Evolutionary conservation across 2,329 filamentous ascomycete species (phyloP).

Genomic region (Fusarium duplospermum): DNA sequence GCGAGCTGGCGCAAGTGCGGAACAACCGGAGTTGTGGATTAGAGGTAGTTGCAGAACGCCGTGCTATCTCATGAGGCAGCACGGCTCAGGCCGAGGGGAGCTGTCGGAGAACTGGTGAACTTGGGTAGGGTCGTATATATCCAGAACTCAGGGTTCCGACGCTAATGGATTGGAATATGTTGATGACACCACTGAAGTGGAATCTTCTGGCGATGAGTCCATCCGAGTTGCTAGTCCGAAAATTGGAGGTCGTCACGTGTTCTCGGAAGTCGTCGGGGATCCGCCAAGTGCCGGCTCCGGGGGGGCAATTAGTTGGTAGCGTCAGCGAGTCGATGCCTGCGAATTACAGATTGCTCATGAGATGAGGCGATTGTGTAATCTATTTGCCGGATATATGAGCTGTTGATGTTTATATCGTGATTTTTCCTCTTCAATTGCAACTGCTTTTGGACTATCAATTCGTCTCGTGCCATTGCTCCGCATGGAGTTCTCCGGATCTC

Average conservation of each 20-base stretch:
- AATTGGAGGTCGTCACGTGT: constrained; percentile 48
- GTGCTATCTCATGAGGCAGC: constrained; percentile 50
- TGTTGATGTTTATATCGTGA: neutral
- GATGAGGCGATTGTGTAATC: neutral
- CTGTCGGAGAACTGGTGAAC: constrained; percentile 8
- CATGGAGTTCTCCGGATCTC: neutral
- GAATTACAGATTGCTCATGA: constrained; percentile 5
- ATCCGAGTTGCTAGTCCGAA: constrained; percentile 44
- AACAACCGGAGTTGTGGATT: constrained; percentile 48
- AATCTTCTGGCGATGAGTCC: constrained; percentile 45
- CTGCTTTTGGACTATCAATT: neutral
- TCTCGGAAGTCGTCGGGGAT: constrained; percentile 25
- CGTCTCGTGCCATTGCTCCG: neutral
- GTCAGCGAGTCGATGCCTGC: constrained; percentile 34
- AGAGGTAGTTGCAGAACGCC: constrained; percentile 36
- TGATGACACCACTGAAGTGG: constrained; percentile 46
- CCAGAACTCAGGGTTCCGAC: constrained; percentile 28
- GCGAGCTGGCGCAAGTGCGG: constrained; percentile 48
- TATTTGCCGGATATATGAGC: neutral
- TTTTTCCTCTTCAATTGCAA: neutral
- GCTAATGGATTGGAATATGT: constrained; percentile 40
- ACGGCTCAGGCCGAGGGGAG: constrained; percentile 29
- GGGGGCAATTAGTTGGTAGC: constrained; percentile 4
- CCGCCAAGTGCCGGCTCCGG: constrained; percentile 11
- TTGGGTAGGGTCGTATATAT: constrained; percentile 20